A percentile compares a stretch with the other conserved stretches of the same genome.
Evolutionary conservation across 2,329 filamentous ascomycete species (phyloP).

Genomic region (Harringtonia aguacate): DNA sequence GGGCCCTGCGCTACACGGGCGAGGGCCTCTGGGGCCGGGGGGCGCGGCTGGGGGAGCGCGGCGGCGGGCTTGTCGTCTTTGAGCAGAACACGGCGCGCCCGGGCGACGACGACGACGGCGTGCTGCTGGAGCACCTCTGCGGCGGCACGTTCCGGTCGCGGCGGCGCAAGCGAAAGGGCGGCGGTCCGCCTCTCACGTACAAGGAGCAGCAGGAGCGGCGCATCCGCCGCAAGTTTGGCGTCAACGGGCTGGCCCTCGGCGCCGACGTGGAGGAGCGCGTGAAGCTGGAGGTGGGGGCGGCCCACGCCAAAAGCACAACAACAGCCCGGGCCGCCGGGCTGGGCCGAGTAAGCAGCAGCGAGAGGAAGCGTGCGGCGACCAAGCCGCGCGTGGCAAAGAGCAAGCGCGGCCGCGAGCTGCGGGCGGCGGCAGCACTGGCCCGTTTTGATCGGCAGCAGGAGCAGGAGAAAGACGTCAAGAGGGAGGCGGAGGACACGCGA

Average conservation of each 20-base stretch:
- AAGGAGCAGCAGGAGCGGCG: constrained; percentile 62
- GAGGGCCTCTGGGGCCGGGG: constrained; percentile 79
- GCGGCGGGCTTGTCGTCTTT: not conserved
- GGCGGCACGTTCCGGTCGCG: constrained; percentile 65
- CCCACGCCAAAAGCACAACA: no score
- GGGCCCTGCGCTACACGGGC: constrained; percentile 60
- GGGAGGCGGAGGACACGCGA: constrained; percentile 23
- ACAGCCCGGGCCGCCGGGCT: not conserved
- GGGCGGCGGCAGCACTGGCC: constrained; percentile 67
- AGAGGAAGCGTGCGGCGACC: constrained; percentile 39
- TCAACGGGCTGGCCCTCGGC: constrained; percentile 56
- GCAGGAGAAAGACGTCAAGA: constrained; percentile 19
- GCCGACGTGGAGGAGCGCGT: constrained; percentile 56
- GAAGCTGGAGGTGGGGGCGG: constrained; percentile 44
- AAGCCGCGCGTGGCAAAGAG: constrained; percentile 68
- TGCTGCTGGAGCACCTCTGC: constrained; percentile 61
- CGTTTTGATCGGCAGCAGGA: constrained; percentile 55
- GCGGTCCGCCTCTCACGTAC: constrained; percentile 44
- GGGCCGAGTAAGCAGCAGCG: not conserved
- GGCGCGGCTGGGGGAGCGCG: constrained; percentile 46
- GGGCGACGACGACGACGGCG: constrained; percentile 30
- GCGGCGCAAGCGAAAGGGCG: constrained; percentile 37
- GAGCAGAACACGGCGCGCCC: constrained; percentile 39
- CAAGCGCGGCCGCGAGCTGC: constrained; percentile 61
- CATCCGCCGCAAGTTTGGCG: constrained; percentile 68